Percentiles rank a stretch among this genome's conserved stretches.
These are phyloP conservation scores for Epichloe typhina DNA, from an alignment of 2,329 filamentous ascomycete species.

Conservation along the genomic window DNA sequence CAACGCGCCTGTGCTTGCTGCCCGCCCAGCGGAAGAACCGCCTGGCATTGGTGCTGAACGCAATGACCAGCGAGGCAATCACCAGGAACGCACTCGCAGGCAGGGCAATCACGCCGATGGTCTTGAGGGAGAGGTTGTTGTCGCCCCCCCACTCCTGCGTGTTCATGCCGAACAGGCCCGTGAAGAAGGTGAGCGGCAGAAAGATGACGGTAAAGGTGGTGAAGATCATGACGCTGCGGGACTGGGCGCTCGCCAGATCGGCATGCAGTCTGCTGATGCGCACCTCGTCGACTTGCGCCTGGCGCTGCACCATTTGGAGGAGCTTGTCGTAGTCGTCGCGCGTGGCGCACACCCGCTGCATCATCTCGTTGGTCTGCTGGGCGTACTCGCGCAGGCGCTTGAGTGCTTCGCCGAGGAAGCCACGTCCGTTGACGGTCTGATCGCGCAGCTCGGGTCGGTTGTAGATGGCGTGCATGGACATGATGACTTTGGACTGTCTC, in stretches of 20 bases:
- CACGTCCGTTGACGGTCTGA: slow-evolving; percentile 31
- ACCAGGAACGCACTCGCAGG: slow-evolving; percentile 38
- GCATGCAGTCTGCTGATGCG: slow-evolving; percentile 49
- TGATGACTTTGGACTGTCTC: slow-evolving; percentile 38
- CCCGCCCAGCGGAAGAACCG: slow-evolving; percentile 16
- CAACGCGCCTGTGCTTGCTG: slow-evolving; percentile 4
- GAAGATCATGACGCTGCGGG: slow-evolving; percentile 52
- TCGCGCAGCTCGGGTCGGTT: slow-evolving; percentile 26
- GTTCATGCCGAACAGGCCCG: slow-evolving; percentile 52
- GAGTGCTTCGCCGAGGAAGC: slow-evolving; percentile 40
- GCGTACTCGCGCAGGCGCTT: slow-evolving; percentile 41
- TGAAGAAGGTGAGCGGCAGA: slow-evolving; percentile 51
- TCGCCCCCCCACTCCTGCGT: slow-evolving; percentile 46
- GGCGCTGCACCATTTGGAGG: slow-evolving; percentile 53
- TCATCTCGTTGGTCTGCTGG: slow-evolving; percentile 42
- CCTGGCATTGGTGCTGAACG: slow-evolving; percentile 38
- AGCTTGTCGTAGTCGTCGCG: slow-evolving; percentile 52
- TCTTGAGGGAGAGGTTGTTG: slow-evolving; percentile 27
- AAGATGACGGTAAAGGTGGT: slow-evolving; percentile 52
- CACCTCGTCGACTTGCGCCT: slow-evolving; percentile 53
- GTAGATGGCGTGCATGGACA: slow-evolving; percentile 32
- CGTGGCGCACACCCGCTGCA: slow-evolving; percentile 40
- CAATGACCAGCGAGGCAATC: slow-evolving; percentile 35
- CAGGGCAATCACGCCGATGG: slow-evolving; percentile 34
- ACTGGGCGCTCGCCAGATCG: slow-evolving; percentile 48